Evolutionary conservation across 805 yeast genomes (phyloP), one percentile per base, ranked within the genome.

Genomic region (Suhomyces sp.): DNA sequence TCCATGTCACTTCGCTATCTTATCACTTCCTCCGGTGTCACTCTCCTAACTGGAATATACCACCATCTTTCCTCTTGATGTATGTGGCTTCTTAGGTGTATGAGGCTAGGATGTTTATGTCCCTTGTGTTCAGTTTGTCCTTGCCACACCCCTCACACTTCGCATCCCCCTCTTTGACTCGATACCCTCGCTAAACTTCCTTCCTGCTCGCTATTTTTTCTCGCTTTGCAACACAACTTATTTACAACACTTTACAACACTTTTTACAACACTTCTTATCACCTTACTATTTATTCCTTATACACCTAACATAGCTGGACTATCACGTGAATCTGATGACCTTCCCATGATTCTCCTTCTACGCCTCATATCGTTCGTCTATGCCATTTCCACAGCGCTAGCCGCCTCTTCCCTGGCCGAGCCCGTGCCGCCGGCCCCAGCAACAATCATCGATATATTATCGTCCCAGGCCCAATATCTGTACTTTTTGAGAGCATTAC

Each of bases 391-490:
- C 41, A n/a, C 49, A 12, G 41, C 51, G 2, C 23, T 23, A 15
- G 57, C 61, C 31, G 44, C 57, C 12, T 55, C 59, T 13, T 29
- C 46, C 26, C 9, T 49, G 9, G 26, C 55, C 36, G 42, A 26
- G 22, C 22, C 48, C 13, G 48, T 52, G 10, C 53, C 54, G 4
- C 59, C 64, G 2, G 47, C 60, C 6, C 77, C 77, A 1, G 57
- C 71, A 7, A 65, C 88, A 0, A 82, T 90, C 6, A 73, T 90
- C 4, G 96, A 90, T 65, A 64, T 88, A 3, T 72, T 90, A 40
- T 88, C 96, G 0, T 68, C 82, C 6, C 81, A 85, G 57, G 86
- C 81, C 0, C 85, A 87, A 63, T 90, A 83, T 69, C 83, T 90
- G 41, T 77, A 76, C 41, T 85, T 88, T 53, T 68, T 88, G 41